Conservation (phyloP, 345 rosid genomes). For the Microcos paniculata region DNA sequence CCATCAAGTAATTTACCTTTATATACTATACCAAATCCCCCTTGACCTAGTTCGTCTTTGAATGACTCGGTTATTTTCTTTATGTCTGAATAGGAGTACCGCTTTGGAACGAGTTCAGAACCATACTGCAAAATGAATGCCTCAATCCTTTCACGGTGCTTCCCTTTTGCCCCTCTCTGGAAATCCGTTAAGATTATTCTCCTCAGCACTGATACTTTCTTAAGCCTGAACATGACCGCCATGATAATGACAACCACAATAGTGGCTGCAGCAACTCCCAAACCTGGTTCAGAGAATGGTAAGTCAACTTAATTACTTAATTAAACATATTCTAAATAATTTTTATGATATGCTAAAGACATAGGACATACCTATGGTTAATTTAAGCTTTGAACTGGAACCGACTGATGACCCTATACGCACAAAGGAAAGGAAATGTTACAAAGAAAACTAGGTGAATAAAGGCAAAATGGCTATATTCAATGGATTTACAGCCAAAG, state of each 20-base stretch:
- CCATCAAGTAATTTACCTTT: conserved; percentile 11
- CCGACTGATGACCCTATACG: conserved; percentile 4
- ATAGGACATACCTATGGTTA: conserved; percentile 5
- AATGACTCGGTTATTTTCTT: conserved; percentile 14
- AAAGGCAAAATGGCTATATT: background rate
- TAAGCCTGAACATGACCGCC: background rate
- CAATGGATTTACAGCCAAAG: background rate
- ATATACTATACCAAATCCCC: conserved; percentile 13
- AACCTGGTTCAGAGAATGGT: background rate
- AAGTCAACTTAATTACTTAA: too few species aligned
- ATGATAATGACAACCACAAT: background rate
- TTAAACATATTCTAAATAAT: background rate
- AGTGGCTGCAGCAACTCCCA: background rate
- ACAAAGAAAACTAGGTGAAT: background rate
- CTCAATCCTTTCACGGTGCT: conserved; percentile 10
- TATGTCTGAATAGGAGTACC: conserved; percentile 12
- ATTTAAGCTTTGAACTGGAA: background rate
- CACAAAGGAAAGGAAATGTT: background rate
- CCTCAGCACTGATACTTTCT: background rate
- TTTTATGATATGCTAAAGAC: background rate
- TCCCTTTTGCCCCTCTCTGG: background rate
- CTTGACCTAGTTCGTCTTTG: conserved; percentile 9
- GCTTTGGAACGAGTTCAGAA: conserved; percentile 13
- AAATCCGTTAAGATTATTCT: background rate
- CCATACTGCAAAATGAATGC: conserved; percentile 11